Base-by-base conservation (phyloP, 805 yeast species). In the Starmera quercuum region DNA sequence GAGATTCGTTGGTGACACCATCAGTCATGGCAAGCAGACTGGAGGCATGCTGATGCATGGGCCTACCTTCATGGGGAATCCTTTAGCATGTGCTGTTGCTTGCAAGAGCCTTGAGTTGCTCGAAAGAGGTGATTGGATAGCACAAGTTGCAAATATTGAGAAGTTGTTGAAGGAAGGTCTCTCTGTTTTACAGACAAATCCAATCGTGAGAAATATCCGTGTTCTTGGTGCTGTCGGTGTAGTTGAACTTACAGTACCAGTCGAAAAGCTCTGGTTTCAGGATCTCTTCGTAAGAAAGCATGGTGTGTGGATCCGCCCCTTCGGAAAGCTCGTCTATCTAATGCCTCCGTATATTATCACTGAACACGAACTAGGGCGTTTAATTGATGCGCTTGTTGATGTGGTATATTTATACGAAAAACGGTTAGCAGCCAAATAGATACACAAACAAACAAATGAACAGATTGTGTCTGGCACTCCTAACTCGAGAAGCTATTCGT, bases 31-130 rank as follows among this genome's bases (percentile, higher is more conserved):
- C n/a, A 9, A 23, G 6, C 38, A 35, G 2, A 47, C 54, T 1
- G 38, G 45, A 4, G 54, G 54, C 4, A 34, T 42, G 26, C 41
- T 52, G 26, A 51, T 51, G 56, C 56, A 51, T 32, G 55, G 56
- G 3, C 53, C 55, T 18, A 53, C 58, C 0, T 53, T 49, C 30
- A 49, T 47, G 51, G 56, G 46, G 7, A 53, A 47, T 32, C 53
- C 56, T 3, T 36, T 52, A 22, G 52, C 53, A 6, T 52, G 55
- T 31, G 30, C 50, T 9, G 46, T 44, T 8, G 54, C 55, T n/a
- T 38, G 35, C 28, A 42, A 37, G 27, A 41, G 46, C 7, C 17
- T 52, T 16, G 53, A 52, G n/a, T 41, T 52, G 10, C 23, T 52
- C 19, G 22, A 35, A 31, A 39, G 44, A 34, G 49, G 45, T 11